Base-by-base conservation (phyloP, 2,329 filamentous ascomycete genomes). In the Fusarium denticulatum region DNA sequence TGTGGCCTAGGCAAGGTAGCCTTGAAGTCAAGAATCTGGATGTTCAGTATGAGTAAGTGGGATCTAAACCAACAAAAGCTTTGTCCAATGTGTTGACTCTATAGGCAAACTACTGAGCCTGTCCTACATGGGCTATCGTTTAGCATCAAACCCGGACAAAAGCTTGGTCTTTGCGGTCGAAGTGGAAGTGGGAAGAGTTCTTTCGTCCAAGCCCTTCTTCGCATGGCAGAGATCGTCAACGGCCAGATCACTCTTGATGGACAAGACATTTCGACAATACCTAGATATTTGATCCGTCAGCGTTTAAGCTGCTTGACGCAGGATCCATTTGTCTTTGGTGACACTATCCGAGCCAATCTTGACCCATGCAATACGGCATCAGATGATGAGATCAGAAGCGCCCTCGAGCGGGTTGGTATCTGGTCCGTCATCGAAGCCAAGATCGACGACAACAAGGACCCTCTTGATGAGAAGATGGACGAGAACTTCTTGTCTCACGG, bases 251-350 rank as follows among this genome's bases (percentile, higher is more conserved):
- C 72, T 5, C 79, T 89, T 20, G 87, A 89, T 50, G 83, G 82
- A 4, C 68, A 87, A 18, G 83, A 88, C 43, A 75, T 81, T 2
- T 67, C 76, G 6, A 67, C 10, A 7, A 26, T 82, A 8, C 78
- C 80, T 1, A 75, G 79, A 12, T 60, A 73, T 8, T 20, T 76
- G 30, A 64, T 81, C 26, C 80, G 81, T 14, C 69, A 79, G 16
- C 74, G 72, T 9, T 77, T 89, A 15, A 85, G 85, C 45, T 84
- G 83, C 13, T 77, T 89, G 24, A 86, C 88, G 1, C 88, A 90
- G 78, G 88, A 89, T 39, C 83, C 86, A 0, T 84, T 88, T 60
- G 82, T 88, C 24, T 82, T 89, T 30, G 82, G 83, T 4, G 86
- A 86, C 22, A 86, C 81, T 0, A 79, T 90, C 1, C 83, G 86